Conservation (phyloP, 805 yeast species). For the Kazachstania psychrophila region DNA sequence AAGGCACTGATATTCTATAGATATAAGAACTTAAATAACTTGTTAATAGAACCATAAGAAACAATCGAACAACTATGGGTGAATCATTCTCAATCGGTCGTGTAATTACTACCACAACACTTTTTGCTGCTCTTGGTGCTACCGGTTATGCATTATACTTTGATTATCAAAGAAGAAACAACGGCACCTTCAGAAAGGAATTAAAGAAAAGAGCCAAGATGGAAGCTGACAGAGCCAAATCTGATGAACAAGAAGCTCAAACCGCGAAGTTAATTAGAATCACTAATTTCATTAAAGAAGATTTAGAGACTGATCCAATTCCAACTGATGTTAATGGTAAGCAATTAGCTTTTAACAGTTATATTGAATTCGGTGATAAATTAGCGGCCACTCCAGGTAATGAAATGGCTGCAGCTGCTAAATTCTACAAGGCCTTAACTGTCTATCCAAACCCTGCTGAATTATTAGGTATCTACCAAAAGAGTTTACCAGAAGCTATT, state of each 20-base stretch:
- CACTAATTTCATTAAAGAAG: slow-evolving; percentile 51
- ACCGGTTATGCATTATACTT: slow-evolving; percentile 79
- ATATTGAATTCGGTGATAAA: slow-evolving; percentile 81
- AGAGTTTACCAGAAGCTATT: slow-evolving; percentile 71
- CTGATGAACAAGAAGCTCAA: slow-evolving; percentile 43
- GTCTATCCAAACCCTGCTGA: slow-evolving; percentile 95
- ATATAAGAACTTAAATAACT: too few relatives aligned
- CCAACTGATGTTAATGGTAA: slow-evolving; percentile 61
- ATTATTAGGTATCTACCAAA: slow-evolving; percentile 80
- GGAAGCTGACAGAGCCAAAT: slow-evolving; percentile 38
- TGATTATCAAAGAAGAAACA: slow-evolving; percentile 83
- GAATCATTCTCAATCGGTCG: neutral
- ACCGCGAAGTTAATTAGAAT: slow-evolving; percentile 52
- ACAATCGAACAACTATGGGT: too few relatives aligned
- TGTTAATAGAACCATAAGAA: too few relatives aligned
- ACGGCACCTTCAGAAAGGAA: slow-evolving; percentile 69
- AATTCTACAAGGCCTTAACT: slow-evolving; percentile 86
- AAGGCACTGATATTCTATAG: too few relatives aligned
- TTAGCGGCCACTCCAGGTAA: slow-evolving; percentile 55
- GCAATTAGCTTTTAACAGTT: slow-evolving; percentile 72
- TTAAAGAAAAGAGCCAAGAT: slow-evolving; percentile 54
- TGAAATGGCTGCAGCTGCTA: slow-evolving; percentile 76
- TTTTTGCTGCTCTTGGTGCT: slow-evolving; percentile 40
- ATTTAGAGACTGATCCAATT: slow-evolving; percentile 62
- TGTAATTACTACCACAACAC: slow-evolving; percentile 3